Conservation (phyloP, 2,329 filamentous ascomycete genomes). For the Incumbomyces delicatus region DNA sequence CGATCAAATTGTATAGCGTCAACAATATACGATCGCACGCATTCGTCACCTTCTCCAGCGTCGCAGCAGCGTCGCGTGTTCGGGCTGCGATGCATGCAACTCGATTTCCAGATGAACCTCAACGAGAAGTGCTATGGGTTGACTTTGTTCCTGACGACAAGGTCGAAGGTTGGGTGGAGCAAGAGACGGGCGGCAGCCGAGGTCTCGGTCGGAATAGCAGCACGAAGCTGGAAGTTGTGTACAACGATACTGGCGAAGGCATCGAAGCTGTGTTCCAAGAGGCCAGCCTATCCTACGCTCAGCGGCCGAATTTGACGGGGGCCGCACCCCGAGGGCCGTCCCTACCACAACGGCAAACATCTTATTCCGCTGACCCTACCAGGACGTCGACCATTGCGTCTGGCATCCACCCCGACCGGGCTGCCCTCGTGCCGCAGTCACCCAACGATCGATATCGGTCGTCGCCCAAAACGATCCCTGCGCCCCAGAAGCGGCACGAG, state of each 20-base stretch:
- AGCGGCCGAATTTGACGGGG: slow-evolving; percentile 2
- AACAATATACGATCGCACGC: slow-evolving; percentile 83
- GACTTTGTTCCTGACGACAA: slow-evolving; percentile 78
- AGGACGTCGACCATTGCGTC: slow-evolving; percentile 5
- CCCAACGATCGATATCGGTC: slow-evolving; percentile 4
- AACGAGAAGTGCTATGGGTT: slow-evolving; percentile 72
- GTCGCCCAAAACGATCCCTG: not conserved
- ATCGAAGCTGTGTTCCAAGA: slow-evolving; percentile 51
- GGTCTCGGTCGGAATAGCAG: slow-evolving; percentile 31
- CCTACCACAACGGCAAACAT: slow-evolving; percentile 1
- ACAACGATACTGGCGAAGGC: slow-evolving; percentile 49
- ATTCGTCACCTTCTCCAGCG: slow-evolving; percentile 61
- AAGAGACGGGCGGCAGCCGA: slow-evolving; percentile 43
- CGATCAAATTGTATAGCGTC: slow-evolving; percentile 63
- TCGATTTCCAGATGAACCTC: slow-evolving; percentile 80
- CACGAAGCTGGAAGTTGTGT: slow-evolving; percentile 62
- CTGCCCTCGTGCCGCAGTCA: not conserved
- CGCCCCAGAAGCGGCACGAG: slow-evolving; percentile 1
- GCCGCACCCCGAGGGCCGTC: not conserved
- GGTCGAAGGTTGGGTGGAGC: slow-evolving; percentile 62
- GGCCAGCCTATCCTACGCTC: slow-evolving; percentile 20
- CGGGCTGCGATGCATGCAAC: slow-evolving; percentile 65
- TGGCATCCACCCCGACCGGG: slow-evolving; percentile 3
- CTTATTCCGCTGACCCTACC: not conserved
- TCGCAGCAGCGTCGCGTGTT: slow-evolving; percentile 64